Percentiles rank a stretch among this genome's conserved stretches.
Conservation (phyloP, 2,329 filamentous ascomycete species). For the Cytospora leucostoma region DNA sequence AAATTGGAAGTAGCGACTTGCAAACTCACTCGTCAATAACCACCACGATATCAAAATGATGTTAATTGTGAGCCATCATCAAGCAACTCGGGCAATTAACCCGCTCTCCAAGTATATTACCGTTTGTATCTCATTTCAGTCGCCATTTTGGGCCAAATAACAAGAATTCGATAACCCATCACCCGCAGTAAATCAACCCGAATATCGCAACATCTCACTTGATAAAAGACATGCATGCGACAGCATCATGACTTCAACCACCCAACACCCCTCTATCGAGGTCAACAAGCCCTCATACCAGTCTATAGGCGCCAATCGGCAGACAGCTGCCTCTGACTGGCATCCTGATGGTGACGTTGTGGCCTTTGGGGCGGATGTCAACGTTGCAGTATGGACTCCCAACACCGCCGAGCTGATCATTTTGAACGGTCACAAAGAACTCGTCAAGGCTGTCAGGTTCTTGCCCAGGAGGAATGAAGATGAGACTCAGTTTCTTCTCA, state of each 20-base stretch:
- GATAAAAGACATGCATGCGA: not conserved
- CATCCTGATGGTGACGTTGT: conserved; percentile 65
- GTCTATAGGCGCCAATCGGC: conserved; percentile 84
- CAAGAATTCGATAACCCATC: no score
- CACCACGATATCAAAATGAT: not conserved
- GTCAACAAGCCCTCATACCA: conserved; percentile 49
- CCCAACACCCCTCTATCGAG: conserved; percentile 12
- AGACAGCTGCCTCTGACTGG: conserved; percentile 91
- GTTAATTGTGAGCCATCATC: not conserved
- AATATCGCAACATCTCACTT: not conserved
- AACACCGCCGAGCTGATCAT: conserved; percentile 60
- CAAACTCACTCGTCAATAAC: conserved; percentile 12
- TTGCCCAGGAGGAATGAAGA: conserved; percentile 54
- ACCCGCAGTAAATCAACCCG: not conserved
- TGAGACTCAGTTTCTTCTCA: conserved; percentile 63
- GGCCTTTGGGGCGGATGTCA: conserved; percentile 86
- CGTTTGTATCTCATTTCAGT: no score
- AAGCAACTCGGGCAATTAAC: not conserved
- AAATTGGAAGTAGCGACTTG: conserved; percentile 18
- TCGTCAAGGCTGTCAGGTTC: conserved; percentile 83
- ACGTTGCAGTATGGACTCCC: conserved; percentile 86
- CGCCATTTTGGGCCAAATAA: no score
- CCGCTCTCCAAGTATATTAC: no score
- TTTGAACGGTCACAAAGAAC: conserved; percentile 74
- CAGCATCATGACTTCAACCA: not conserved